Evolutionary conservation across 805 yeast genomes (phyloP).

Genomic region (Candida vaughaniae): DNA sequence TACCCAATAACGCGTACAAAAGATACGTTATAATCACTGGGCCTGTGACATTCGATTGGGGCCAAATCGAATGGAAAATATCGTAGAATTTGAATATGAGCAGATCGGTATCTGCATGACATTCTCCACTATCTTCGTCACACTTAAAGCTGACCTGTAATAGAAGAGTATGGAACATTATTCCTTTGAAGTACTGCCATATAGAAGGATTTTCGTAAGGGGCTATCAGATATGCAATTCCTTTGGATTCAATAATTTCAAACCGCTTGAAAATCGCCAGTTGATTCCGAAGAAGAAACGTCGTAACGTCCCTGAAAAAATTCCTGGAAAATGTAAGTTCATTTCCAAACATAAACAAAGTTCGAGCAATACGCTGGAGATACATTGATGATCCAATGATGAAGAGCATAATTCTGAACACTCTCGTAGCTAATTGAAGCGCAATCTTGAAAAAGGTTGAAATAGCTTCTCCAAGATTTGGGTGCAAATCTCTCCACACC

Average conservation of each 20-base stretch:
- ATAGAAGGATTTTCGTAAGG: slow-evolving; percentile 1
- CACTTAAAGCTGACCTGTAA: slow-evolving; percentile 1
- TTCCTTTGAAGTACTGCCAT: slow-evolving; percentile 2
- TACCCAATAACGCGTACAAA: slow-evolving; percentile 21
- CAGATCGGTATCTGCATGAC: slow-evolving; percentile 8
- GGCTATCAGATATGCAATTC: slow-evolving; percentile 4
- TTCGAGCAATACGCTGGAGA: slow-evolving; percentile 18
- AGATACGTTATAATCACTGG: slow-evolving; percentile 15
- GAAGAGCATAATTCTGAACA: slow-evolving; percentile 17
- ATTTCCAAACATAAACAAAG: slow-evolving; percentile 25
- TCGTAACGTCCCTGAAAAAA: slow-evolving; percentile 26
- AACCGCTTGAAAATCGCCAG: slow-evolving; percentile 1
- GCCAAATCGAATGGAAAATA: slow-evolving; percentile 10
- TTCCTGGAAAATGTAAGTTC: slow-evolving; percentile 29
- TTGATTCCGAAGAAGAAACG: slow-evolving; percentile 20
- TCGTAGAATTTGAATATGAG: slow-evolving; percentile 19
- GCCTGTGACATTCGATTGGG: slow-evolving; percentile 1
- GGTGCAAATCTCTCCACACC: slow-evolving; percentile 16
- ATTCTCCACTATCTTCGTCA: slow-evolving; percentile 2
- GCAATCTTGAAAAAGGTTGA: slow-evolving; percentile 4
- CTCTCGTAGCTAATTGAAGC: slow-evolving; percentile 9
- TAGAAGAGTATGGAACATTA: slow-evolving; percentile 2
- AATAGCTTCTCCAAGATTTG: slow-evolving; percentile 5
- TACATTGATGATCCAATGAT: slow-evolving; percentile 16
- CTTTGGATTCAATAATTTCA: not conserved